phyloP scores from a whole-genome alignment of 2,329 filamentous ascomycete species.

The Fusarium torreyae region DNA sequence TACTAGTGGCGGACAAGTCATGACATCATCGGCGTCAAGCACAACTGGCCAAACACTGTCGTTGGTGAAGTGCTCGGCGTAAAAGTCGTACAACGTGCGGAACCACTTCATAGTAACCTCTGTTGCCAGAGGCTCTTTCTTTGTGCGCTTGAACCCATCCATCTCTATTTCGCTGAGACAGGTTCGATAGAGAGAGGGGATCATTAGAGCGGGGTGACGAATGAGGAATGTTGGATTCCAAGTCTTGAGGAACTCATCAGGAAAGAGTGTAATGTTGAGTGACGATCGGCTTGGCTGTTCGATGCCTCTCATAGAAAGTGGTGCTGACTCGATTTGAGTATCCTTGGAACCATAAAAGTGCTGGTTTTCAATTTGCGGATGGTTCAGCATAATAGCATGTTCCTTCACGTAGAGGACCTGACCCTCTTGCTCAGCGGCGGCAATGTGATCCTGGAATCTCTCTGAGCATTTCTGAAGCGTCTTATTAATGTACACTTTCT shows the following conservation, averaged over 20 bases:
- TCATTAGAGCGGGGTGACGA: slow-evolving; percentile 33
- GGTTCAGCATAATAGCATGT: slow-evolving; percentile 31
- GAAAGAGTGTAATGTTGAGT: slow-evolving; percentile 38
- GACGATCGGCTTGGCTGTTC: slow-evolving; percentile 27
- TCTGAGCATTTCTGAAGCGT: slow-evolving; percentile 20
- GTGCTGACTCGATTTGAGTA: slow-evolving; percentile 1
- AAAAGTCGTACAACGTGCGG: slow-evolving; percentile 37
- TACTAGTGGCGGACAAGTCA: slow-evolving; percentile 30
- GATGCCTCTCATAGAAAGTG: neutral
- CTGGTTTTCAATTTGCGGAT: slow-evolving; percentile 21
- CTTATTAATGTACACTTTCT: neutral
- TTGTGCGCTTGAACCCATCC: slow-evolving; percentile 1
- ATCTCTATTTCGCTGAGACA: slow-evolving; percentile 2
- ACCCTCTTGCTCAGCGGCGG: slow-evolving; percentile 27
- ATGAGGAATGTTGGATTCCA: slow-evolving; percentile 45
- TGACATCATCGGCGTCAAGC: slow-evolving; percentile 41
- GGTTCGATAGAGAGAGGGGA: slow-evolving; percentile 39
- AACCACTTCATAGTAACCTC: slow-evolving; percentile 37
- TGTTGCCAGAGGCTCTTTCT: slow-evolving; percentile 10
- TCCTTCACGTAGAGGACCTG: slow-evolving; percentile 37
- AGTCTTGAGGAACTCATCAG: slow-evolving; percentile 43
- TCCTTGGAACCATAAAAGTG: neutral
- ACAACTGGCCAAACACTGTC: slow-evolving; percentile 40
- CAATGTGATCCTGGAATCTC: slow-evolving; percentile 30
- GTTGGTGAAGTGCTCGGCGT: slow-evolving; percentile 13